These are phyloP conservation scores for Vitis rotundifolia DNA, from an alignment of 164 flowering plant genomes.

Conservation along the genomic window DNA sequence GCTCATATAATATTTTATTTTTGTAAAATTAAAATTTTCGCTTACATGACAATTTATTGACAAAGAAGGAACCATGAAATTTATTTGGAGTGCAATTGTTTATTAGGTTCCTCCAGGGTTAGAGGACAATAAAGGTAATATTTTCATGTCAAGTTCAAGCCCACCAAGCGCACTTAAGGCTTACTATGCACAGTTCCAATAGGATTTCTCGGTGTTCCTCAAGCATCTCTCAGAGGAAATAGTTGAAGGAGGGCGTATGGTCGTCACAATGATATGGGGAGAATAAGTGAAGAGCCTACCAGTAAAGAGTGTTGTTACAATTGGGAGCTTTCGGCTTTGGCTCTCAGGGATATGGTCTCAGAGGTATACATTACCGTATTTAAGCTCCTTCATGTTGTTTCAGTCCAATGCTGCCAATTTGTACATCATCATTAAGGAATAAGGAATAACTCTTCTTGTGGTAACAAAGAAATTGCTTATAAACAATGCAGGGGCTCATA, in stretches of 20 bases:
- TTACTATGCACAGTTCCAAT: neutral
- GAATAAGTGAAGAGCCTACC: conserved; percentile 5
- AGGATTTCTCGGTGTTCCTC: conserved; percentile 4
- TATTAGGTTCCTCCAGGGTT: conserved; percentile 6
- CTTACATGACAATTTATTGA: too few species aligned
- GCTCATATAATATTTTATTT: too few species aligned
- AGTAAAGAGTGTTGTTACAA: neutral
- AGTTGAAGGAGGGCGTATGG: neutral
- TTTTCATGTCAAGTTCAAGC: neutral
- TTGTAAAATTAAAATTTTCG: too few species aligned
- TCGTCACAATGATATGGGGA: neutral
- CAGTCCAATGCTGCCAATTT: too few species aligned
- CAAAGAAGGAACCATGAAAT: too few species aligned
- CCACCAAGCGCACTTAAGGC: too few species aligned
- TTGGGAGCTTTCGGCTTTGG: too few species aligned
- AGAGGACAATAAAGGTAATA: neutral
- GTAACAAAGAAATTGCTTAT: neutral
- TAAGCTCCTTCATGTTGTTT: too few species aligned
- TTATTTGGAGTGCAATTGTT: neutral
- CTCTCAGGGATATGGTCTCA: too few species aligned
- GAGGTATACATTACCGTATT: too few species aligned
- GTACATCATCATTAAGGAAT: too few species aligned
- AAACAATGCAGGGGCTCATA: neutral
- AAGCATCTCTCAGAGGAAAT: neutral
- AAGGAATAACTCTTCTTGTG: neutral